Conservation (phyloP, 2,329 filamentous ascomycete species). For the Zymoseptoria tritici region DNA sequence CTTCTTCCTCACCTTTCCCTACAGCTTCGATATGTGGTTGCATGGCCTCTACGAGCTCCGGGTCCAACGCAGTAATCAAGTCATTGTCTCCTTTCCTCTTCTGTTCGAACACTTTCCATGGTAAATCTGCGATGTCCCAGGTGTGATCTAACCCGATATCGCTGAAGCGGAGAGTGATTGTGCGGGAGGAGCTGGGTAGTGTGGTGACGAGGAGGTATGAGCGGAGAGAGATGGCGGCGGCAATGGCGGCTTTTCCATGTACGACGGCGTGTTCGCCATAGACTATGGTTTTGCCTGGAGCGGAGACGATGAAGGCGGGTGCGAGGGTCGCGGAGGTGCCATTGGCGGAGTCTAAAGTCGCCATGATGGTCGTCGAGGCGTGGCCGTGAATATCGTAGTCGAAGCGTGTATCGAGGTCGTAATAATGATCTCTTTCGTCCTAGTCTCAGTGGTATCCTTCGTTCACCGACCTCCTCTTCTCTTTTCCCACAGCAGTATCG, state of each 20-base stretch:
- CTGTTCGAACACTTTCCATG: constrained; percentile 74
- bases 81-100: constrained; percentile 97
- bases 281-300: constrained; percentile 95
- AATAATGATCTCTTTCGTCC: not conserved
- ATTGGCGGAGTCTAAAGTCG: not conserved
- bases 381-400: not conserved
- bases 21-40: constrained; percentile 69
- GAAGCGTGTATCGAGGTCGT: not conserved
- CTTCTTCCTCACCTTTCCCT: constrained; percentile 53
- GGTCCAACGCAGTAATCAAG: constrained; percentile 68
- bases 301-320: constrained; percentile 94
- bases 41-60: constrained; percentile 71
- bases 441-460: not conserved
- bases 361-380: not conserved
- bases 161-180: constrained; percentile 78
- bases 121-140: constrained; percentile 88
- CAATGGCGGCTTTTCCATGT: constrained; percentile 90
- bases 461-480: not conserved
- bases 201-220: constrained; percentile 96
- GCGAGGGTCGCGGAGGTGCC: constrained; percentile 52
- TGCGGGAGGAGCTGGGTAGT: constrained; percentile 83
- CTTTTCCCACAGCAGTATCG: not conserved
- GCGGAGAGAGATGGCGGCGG: constrained; percentile 86
- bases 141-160: constrained; percentile 85
- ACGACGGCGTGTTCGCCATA: constrained; percentile 98